phyloP scores from a whole-genome alignment of 345 rosid genomes.

The Acer yangbiense region DNA sequence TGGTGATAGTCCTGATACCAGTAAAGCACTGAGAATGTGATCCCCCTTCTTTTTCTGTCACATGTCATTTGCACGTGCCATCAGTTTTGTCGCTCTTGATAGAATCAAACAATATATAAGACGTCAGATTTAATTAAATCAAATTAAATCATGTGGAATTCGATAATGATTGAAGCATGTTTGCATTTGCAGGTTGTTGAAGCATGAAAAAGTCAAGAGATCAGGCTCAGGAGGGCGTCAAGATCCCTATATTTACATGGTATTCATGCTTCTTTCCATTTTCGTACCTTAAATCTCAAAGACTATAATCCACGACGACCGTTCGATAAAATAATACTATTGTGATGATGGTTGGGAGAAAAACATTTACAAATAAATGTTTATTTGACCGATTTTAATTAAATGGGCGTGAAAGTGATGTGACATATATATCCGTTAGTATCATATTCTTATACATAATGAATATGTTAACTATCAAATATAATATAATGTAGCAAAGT shows the following conservation, averaged over 20 bases:
- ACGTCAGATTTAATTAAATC: background rate
- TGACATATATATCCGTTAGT: too few relatives aligned
- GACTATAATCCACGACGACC: too few relatives aligned
- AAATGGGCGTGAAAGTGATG: background rate
- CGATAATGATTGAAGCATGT: background rate
- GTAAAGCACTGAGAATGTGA: conserved; percentile 95
- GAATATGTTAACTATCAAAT: too few relatives aligned
- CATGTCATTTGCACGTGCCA: background rate
- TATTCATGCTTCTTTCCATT: conserved; percentile 19
- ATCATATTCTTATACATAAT: too few relatives aligned
- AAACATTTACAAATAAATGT: background rate
- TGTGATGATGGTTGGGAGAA: background rate
- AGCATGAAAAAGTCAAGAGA: conserved; percentile 66
- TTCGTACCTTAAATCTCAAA: too few relatives aligned
- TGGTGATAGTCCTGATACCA: conserved; percentile 95
- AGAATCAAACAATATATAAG: too few relatives aligned
- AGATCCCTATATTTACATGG: conserved; percentile 84
- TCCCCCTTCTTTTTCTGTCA: background rate
- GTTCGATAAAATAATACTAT: too few relatives aligned
- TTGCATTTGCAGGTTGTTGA: conserved; percentile 55
- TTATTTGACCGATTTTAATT: background rate
- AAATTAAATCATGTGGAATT: background rate
- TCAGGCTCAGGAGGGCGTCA: conserved; percentile 76
- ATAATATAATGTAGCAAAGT: background rate
- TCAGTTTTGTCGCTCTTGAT: too few relatives aligned